These are phyloP conservation scores for Begonia masoniana DNA, from an alignment of 306 rosid species.

Conservation along the genomic window DNA sequence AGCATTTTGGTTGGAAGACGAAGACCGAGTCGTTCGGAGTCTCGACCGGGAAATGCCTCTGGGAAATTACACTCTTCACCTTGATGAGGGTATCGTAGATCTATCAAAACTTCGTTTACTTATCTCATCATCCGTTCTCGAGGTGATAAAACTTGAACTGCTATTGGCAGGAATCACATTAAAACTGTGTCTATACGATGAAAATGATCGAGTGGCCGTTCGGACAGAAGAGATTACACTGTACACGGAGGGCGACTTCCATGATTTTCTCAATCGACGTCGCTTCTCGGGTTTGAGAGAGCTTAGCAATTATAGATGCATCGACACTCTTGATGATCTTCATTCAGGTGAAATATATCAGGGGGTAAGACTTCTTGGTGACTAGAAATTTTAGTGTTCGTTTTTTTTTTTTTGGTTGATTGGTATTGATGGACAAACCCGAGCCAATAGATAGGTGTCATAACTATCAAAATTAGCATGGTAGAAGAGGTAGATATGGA, in stretches of 20 bases:
- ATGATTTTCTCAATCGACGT: conserved; percentile 61
- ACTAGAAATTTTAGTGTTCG: no score
- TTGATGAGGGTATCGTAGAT: conserved; percentile 61
- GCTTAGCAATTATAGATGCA: conserved; percentile 65
- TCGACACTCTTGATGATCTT: conserved; percentile 86
- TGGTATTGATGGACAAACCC: no score
- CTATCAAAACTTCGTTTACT: neutral
- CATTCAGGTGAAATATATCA: conserved; percentile 68
- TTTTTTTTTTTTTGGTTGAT: no score
- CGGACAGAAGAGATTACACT: conserved; percentile 81
- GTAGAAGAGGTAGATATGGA: no score
- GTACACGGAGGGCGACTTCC: conserved; percentile 81
- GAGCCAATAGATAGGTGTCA: no score
- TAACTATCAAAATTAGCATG: no score
- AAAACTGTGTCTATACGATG: conserved; percentile 71
- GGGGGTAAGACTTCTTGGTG: no score
- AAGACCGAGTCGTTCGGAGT: conserved; percentile 79
- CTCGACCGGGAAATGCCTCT: conserved; percentile 93
- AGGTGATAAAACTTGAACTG: conserved; percentile 1
- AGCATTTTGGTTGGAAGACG: conserved; percentile 96
- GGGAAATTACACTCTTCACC: conserved; percentile 87
- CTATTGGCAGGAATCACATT: conserved; percentile 46
- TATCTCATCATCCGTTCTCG: no score
- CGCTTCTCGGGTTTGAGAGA: conserved; percentile 76
- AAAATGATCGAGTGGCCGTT: conserved; percentile 63